Evolutionary conservation across 305 asterid species (phyloP).

Genomic region (Fraxinus baroniana): DNA sequence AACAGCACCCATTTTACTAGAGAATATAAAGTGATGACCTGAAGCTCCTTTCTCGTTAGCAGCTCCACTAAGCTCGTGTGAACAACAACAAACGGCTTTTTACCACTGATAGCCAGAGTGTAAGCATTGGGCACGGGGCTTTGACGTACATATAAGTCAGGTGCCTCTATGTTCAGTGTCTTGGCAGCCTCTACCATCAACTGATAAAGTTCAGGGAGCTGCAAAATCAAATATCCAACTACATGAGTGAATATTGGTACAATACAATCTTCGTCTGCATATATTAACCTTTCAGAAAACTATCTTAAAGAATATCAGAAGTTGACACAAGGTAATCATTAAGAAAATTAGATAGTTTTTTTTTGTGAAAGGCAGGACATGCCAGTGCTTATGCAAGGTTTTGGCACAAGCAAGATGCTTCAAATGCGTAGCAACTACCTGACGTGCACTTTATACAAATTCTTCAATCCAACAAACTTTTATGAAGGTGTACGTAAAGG

Average conservation of each 20-base stretch:
- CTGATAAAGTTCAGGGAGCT: conserved; percentile 87
- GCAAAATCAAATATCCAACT: conserved; percentile 21
- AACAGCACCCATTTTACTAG: background rate
- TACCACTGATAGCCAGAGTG: conserved; percentile 88
- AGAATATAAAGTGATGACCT: conserved; percentile 48
- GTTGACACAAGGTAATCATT: background rate
- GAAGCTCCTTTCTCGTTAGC: conserved; percentile 77
- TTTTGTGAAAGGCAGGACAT: background rate
- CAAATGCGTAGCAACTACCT: background rate
- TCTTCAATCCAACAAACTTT: conserved; percentile 2
- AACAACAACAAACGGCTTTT: conserved; percentile 89
- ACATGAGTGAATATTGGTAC: background rate
- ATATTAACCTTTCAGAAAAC: background rate
- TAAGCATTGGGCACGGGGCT: conserved; percentile 94
- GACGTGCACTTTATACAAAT: background rate
- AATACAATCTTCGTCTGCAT: background rate
- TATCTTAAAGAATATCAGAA: background rate
- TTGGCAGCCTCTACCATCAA: conserved; percentile 78
- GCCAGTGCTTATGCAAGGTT: background rate
- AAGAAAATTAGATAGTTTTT: background rate
- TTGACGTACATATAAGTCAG: conserved; percentile 85
- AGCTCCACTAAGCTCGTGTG: conserved; percentile 97
- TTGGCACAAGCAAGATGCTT: background rate
- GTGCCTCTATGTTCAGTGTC: conserved; percentile 65
- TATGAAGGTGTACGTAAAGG: background rate